phyloP scores from a whole-genome alignment of 169 alveolate species.

The Eimeria falciformis region DNA sequence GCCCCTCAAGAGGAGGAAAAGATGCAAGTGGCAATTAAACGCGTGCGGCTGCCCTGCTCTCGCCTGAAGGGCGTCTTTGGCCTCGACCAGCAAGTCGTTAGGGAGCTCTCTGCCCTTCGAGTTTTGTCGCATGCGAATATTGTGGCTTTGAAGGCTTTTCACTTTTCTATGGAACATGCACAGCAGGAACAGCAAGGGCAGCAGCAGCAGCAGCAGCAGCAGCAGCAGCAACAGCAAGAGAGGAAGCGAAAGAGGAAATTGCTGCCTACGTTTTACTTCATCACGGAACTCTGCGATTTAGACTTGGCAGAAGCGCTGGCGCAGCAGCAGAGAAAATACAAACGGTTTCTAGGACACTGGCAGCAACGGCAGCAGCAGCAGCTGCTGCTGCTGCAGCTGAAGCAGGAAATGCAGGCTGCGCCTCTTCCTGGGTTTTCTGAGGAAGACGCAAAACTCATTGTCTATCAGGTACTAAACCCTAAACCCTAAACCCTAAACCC shows the following conservation, averaged over 20 bases:
- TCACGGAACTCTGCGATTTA: conserved; percentile 53
- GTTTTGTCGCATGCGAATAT: conserved; percentile 31
- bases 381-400: neutral
- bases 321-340: conserved; percentile 15
- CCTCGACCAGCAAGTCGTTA: conserved; percentile 52
- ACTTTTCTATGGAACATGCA: conserved; percentile 44
- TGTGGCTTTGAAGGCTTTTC: conserved; percentile 44
- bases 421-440: conserved; percentile 45
- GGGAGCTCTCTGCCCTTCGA: conserved; percentile 61
- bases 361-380: neutral
- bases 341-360: neutral
- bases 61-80: conserved; percentile 59
- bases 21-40: conserved; percentile 43
- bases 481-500: conserved; percentile 3
- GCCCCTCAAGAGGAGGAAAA: neutral
- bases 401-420: neutral
- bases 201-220: conserved; percentile 8
- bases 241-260: neutral
- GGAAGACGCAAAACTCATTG: conserved; percentile 34
- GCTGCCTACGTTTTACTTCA: conserved; percentile 39
- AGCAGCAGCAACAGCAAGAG: conserved; percentile 31
- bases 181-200: neutral
- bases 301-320: conserved; percentile 40
- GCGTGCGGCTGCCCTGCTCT: conserved; percentile 36
- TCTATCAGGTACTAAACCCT: conserved; percentile 45